phyloP scores from a whole-genome alignment of 352 stramenopile genomes.

The Plasmopara halstedii region DNA sequence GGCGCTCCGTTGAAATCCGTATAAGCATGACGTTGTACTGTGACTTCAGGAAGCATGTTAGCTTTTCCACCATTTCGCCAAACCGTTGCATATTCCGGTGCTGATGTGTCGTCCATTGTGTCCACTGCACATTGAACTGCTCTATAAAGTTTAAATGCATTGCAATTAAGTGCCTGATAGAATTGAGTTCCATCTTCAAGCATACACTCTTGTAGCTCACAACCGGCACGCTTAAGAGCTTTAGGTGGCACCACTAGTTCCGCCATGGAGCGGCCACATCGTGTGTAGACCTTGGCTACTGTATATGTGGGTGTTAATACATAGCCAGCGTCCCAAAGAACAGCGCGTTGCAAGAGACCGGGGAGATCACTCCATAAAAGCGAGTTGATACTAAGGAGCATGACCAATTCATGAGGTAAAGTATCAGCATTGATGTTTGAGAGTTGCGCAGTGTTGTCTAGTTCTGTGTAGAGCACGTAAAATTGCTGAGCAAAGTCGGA shows the following conservation, averaged over 20 bases:
- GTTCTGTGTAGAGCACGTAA: conserved; percentile 37
- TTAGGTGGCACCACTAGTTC: conserved; percentile 54
- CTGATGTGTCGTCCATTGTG: conserved; percentile 19
- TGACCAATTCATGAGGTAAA: conserved; percentile 28
- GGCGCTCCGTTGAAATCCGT: conserved; percentile 7
- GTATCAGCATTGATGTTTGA: conserved; percentile 8
- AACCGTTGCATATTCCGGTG: conserved; percentile 32
- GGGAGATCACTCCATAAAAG: conserved; percentile 43
- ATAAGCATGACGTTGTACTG: conserved; percentile 47
- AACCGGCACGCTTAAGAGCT: conserved; percentile 46
- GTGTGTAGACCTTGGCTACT: conserved; percentile 49
- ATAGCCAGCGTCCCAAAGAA: conserved; percentile 68
- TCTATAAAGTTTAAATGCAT: conserved; percentile 28
- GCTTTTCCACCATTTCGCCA: conserved; percentile 54
- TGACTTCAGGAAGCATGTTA: conserved; percentile 43
- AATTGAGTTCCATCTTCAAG: conserved; percentile 22
- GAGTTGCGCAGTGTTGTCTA: conserved; percentile 26
- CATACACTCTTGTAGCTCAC: conserved; percentile 18
- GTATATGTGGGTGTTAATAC: conserved; percentile 26
- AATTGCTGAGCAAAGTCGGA: conserved; percentile 69
- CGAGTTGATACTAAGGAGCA: conserved; percentile 27
- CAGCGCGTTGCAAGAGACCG: conserved; percentile 46
- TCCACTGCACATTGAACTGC: conserved; percentile 53
- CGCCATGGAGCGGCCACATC: conserved; percentile 55
- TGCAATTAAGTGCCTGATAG: conserved; percentile 36